These are phyloP conservation scores for Aspergillus ostianus DNA, from an alignment of 495 filamentous ascomycete genomes.

Conservation along the genomic window DNA sequence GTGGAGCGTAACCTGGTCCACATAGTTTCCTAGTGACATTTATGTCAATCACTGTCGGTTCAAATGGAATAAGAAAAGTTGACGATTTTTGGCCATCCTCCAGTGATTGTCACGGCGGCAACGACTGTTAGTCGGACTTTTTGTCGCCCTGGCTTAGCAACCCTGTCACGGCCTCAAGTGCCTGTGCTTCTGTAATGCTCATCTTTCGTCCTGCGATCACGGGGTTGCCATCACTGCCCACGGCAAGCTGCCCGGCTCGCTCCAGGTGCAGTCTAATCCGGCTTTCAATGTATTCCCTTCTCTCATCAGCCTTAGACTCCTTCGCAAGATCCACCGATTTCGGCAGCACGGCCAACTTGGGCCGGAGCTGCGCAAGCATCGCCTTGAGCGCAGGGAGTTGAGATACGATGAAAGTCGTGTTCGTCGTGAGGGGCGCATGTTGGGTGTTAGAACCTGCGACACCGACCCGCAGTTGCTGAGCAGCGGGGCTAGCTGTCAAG, in stretches of 20 bases:
- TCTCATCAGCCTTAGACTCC: conserved; percentile 49
- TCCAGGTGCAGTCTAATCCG: conserved; percentile 53
- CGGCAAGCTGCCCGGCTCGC: conserved; percentile 41
- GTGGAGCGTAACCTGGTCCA: conserved; percentile 57
- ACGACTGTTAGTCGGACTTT: conserved; percentile 19
- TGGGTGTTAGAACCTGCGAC: conserved; percentile 33
- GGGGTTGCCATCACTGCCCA: conserved; percentile 37
- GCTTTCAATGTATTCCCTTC: conserved; percentile 74
- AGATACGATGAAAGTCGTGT: conserved; percentile 73
- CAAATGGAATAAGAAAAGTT: background rate
- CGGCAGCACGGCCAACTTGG: conserved; percentile 54
- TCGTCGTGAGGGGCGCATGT: conserved; percentile 60
- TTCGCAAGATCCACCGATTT: conserved; percentile 31
- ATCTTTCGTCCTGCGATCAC: conserved; percentile 43
- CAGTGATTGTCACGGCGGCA: background rate
- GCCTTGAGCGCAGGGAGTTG: conserved; percentile 77
- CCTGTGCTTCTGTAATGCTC: conserved; percentile 44
- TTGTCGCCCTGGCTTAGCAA: conserved; percentile 39
- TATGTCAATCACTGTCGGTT: background rate
- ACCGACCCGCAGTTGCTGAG: conserved; percentile 45
- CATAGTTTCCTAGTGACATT: conserved; percentile 8
- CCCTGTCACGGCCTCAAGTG: conserved; percentile 43
- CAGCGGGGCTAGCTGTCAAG: conserved; percentile 49
- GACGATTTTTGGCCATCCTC: background rate
- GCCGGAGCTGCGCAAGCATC: conserved; percentile 61